A percentile compares a stretch with the other conserved stretches of the same genome.
Conservation (phyloP, 805 yeast genomes). For the Yamadazyma nakazawae region DNA sequence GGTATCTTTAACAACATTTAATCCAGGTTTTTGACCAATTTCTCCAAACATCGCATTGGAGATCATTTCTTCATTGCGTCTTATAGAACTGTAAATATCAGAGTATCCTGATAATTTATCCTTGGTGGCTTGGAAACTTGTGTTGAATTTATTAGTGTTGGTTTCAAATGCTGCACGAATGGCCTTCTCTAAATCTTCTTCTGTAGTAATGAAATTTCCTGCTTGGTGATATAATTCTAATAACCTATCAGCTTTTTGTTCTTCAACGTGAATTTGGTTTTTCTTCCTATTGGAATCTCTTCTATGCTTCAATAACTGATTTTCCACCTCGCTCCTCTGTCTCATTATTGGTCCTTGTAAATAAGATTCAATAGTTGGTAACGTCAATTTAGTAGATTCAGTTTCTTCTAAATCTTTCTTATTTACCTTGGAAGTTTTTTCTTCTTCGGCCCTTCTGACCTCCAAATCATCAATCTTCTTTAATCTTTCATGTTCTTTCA, state of each 20-base stretch:
- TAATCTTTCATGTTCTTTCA: slow-evolving; percentile 50
- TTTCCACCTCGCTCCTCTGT: slow-evolving; percentile 70
- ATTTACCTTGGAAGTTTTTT: slow-evolving; percentile 19
- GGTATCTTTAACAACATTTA: slow-evolving; percentile 34
- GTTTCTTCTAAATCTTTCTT: slow-evolving; percentile 39
- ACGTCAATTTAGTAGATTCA: slow-evolving; percentile 59
- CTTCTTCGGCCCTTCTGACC: slow-evolving; percentile 25
- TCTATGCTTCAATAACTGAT: slow-evolving; percentile 51
- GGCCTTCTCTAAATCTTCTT: slow-evolving; percentile 56
- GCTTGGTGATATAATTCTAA: slow-evolving; percentile 72
- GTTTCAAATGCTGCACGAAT: slow-evolving; percentile 56
- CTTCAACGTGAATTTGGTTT: slow-evolving; percentile 49
- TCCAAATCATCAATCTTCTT: slow-evolving; percentile 34
- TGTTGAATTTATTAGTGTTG: slow-evolving; percentile 32
- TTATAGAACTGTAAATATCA: slow-evolving; percentile 25
- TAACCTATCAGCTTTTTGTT: slow-evolving; percentile 52
- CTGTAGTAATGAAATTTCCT: slow-evolving; percentile 67
- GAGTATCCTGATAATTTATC: slow-evolving; percentile 33
- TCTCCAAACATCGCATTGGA: slow-evolving; percentile 39
- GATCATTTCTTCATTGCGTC: slow-evolving; percentile 31
- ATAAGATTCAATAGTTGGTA: slow-evolving; percentile 74
- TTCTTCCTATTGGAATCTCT: slow-evolving; percentile 64
- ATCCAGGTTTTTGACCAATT: slow-evolving; percentile 41
- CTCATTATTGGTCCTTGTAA: slow-evolving; percentile 69
- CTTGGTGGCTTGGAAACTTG: slow-evolving; percentile 30